Evolutionary conservation across 164 flowering plant genomes (phyloP), one percentile per base, ranked within the genome.

Genomic region (Vitis rotundifolia): DNA sequence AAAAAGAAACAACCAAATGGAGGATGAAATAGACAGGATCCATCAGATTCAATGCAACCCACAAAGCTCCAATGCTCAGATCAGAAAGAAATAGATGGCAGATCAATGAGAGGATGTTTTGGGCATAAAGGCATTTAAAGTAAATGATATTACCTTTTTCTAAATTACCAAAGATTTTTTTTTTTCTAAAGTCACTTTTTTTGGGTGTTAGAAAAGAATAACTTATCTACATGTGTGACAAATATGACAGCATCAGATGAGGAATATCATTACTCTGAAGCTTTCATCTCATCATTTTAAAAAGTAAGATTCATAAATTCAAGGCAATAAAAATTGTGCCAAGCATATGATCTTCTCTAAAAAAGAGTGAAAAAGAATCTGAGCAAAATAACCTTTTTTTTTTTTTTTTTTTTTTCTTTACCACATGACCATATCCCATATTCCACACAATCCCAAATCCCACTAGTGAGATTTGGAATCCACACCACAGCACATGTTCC

Each of bases 401-500:
- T 31, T 31, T 48, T 51, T 57, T 10, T 11, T 9, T 9, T 31
- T n/a, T n/a, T 15, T 1, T 15, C 1, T n/a, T 50, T 60, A 47
- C 48, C 37, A 59, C 44, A 53, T 64, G 44, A 37, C 44, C 5
- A 37, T 37, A 37, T 37, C 44, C 61, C 70, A 50, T 53, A 59
- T 44, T n/a, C 49, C 61, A 22, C 66, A 48, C 47, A 29, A 65
- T 66, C 70, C 44, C 49, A 53, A 53, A 71, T 76, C 66, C 76
- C 19, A 18, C 67, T 54, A 47, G 50, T 44, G 50, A 61, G 75
- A 75, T 50, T 59, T 73, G 73, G 74, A 71, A 80, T 74, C 79
- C 26, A 22, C 75, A 75, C 59, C 64, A 72, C n/a, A 48, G 55
- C 66, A 22, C 28, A 64, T 19, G 18, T 66, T 64, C 67, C 68